phyloP scores from a whole-genome alignment of 768 basidiomycete species.

The Scleroderma bovista region DNA sequence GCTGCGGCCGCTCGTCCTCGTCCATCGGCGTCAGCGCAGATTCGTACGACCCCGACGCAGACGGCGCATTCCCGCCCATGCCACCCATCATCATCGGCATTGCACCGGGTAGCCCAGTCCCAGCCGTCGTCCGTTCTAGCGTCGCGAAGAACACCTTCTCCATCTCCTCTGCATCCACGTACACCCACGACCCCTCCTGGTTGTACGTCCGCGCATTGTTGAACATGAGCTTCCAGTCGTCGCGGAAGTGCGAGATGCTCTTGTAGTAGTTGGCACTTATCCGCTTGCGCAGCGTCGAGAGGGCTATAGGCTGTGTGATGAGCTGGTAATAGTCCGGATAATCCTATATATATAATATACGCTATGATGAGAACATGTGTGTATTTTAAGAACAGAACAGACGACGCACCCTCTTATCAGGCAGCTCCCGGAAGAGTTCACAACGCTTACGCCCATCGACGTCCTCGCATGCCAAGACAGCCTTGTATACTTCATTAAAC shows the following conservation, averaged over 20 bases:
- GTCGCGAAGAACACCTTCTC: conserved; percentile 78
- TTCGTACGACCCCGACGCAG: conserved; percentile 47
- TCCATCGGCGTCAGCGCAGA: conserved; percentile 77
- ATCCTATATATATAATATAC: conserved; percentile 39
- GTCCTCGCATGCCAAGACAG: conserved; percentile 68
- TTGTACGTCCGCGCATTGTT: conserved; percentile 92
- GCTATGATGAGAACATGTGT: conserved; percentile 9
- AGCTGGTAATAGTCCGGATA: conserved; percentile 92
- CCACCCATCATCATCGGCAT: conserved; percentile 27
- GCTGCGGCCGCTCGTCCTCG: conserved; percentile 59
- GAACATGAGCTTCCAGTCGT: conserved; percentile 90
- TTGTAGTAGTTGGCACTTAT: conserved; percentile 64
- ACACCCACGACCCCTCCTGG: conserved; percentile 92
- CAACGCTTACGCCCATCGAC: conserved; percentile 73
- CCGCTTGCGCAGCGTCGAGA: conserved; percentile 82
- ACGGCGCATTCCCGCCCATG: conserved; percentile 13
- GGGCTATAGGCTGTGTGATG: conserved; percentile 82
- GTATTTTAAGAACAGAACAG: conserved; percentile 2
- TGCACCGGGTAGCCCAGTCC: conserved; percentile 73
- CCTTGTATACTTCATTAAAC: conserved; percentile 69
- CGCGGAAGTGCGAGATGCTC: conserved; percentile 61
- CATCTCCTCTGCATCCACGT: conserved; percentile 91
- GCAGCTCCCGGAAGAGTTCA: conserved; percentile 85
- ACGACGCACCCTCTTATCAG: conserved; percentile 68
- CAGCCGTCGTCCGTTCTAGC: conserved; percentile 57